Conservation (phyloP, 225 moss, liverwort and hornwort species). For the Rhytidiadelphus loreus region DNA sequence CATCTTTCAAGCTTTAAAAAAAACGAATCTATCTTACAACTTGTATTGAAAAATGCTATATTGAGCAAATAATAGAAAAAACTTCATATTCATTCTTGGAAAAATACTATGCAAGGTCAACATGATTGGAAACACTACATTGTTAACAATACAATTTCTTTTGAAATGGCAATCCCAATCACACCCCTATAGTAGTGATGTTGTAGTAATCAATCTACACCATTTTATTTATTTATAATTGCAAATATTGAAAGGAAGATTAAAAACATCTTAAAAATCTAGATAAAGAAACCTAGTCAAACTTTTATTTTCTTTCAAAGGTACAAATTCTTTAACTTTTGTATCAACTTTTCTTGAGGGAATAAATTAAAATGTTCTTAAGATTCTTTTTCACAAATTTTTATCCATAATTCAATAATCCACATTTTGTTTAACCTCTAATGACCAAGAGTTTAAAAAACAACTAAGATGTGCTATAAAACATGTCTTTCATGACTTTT, state of each 20-base stretch:
- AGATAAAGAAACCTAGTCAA: too few species aligned
- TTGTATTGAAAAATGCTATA: neutral
- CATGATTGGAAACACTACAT: neutral
- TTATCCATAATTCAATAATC: neutral
- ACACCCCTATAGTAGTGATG: neutral
- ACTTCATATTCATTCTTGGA: too few species aligned
- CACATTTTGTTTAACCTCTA: neutral
- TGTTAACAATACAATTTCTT: too few species aligned
- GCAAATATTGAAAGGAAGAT: too few species aligned
- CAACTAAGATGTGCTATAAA: neutral
- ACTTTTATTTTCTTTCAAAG: neutral
- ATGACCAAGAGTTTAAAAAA: too few species aligned
- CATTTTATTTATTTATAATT: too few species aligned
- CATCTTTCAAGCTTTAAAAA: neutral
- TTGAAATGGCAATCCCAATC: too few species aligned
- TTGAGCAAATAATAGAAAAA: too few species aligned
- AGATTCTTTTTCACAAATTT: neutral
- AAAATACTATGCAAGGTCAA: too few species aligned
- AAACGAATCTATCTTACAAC: neutral
- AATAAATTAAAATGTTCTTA: too few species aligned
- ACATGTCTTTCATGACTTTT: neutral
- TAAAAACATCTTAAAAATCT: too few species aligned
- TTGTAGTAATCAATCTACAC: neutral
- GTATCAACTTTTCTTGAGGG: neutral
- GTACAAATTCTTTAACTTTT: neutral